These are phyloP conservation scores for Chlorella sorokiniana DNA, from an alignment of 139 green algal genomes.

Conservation along the genomic window DNA sequence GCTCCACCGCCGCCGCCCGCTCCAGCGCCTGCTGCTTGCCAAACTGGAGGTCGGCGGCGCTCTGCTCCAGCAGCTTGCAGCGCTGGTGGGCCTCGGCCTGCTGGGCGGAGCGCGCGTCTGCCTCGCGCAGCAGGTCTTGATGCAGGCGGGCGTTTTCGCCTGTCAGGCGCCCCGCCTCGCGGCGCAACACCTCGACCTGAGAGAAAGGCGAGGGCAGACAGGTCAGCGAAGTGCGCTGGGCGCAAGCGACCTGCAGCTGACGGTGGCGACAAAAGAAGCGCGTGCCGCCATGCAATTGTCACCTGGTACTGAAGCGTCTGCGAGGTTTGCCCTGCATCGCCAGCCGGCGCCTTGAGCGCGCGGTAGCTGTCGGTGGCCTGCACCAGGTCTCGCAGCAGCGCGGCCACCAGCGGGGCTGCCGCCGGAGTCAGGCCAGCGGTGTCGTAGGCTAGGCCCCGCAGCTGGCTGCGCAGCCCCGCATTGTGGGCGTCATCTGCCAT, in stretches of 20 bases:
- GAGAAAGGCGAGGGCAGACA: background rate
- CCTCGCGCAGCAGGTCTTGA: conserved; percentile 62
- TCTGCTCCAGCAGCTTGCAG: conserved; percentile 35
- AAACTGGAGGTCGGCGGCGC: conserved; percentile 49
- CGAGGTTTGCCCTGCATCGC: background rate
- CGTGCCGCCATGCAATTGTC: background rate
- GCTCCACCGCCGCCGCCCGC: conserved; percentile 51
- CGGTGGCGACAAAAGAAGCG: no score
- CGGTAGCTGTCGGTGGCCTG: background rate
- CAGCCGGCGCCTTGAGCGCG: background rate
- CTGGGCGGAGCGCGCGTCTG: conserved; percentile 40
- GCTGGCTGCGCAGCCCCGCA: conserved; percentile 2
- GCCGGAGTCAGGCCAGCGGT: background rate
- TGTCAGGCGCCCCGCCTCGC: conserved; percentile 57
- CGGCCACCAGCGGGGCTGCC: conserved; percentile 17
- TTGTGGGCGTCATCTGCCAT: background rate
- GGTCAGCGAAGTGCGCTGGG: background rate
- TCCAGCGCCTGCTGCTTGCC: conserved; percentile 57
- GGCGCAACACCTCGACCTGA: conserved; percentile 66
- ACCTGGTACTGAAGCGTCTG: conserved; percentile 10
- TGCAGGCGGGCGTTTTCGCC: conserved; percentile 76
- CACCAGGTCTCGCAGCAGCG: conserved; percentile 8
- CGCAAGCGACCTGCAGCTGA: background rate
- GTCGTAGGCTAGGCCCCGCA: conserved; percentile 11
- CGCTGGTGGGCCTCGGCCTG: conserved; percentile 46